These are phyloP conservation scores for Podosphaera aphanis DNA, from an alignment of 2,329 filamentous ascomycete species.

Conservation along the genomic window DNA sequence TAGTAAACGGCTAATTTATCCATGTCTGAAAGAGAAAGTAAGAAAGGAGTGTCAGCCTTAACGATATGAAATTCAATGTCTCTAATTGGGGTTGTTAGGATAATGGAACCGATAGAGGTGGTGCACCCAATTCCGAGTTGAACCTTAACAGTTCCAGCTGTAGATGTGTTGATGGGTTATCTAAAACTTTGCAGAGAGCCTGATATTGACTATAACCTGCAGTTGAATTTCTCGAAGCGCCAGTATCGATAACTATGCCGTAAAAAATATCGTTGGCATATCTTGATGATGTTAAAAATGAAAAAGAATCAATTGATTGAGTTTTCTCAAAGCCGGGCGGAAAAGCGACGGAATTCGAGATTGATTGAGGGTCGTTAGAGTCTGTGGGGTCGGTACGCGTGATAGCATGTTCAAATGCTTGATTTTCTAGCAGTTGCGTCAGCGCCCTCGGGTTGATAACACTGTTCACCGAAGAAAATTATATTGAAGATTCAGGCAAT, in stretches of 20 bases:
- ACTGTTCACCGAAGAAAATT: background rate
- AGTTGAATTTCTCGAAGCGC: background rate
- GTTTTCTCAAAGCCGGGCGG: constrained; percentile 21
- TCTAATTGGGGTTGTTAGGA: background rate
- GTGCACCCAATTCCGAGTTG: background rate
- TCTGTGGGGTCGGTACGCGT: background rate
- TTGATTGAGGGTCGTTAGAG: background rate
- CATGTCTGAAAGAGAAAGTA: background rate
- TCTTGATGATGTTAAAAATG: background rate
- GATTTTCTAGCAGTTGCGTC: constrained; percentile 1
- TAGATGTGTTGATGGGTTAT: background rate
- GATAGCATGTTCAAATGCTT: constrained; percentile 1
- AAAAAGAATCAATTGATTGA: constrained; percentile 20
- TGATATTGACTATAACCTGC: background rate
- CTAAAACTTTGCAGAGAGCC: background rate
- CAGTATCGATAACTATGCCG: background rate
- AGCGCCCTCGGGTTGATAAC: constrained; percentile 1
- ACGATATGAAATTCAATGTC: background rate
- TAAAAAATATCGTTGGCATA: background rate
- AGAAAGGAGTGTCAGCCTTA: background rate
- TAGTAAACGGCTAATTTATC: background rate
- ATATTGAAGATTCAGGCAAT: background rate
- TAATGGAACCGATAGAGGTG: background rate
- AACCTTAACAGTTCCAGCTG: background rate
- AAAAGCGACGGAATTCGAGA: background rate